Evolutionary conservation across 352 stramenopile species (phyloP).

Genomic region (Paralagenidium karlingii): DNA sequence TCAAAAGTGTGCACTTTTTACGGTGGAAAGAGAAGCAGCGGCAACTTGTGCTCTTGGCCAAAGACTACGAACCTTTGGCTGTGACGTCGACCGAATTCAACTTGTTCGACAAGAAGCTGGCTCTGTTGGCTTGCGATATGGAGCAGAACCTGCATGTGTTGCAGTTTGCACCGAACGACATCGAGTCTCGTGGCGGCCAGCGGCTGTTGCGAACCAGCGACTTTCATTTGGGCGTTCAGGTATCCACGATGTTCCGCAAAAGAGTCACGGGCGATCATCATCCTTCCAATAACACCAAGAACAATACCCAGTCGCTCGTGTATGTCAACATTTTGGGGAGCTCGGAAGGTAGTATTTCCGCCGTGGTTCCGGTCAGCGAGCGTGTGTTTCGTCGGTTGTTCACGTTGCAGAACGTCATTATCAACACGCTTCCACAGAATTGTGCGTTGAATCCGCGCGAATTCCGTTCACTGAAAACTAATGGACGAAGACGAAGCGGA

Average conservation of each 20-base stretch:
- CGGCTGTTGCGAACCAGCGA: constrained; percentile 65
- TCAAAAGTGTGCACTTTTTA: constrained; percentile 83
- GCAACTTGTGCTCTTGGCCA: constrained; percentile 65
- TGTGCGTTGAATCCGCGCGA: constrained; percentile 76
- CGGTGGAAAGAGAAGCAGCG: constrained; percentile 77
- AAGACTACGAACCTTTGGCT: constrained; percentile 75
- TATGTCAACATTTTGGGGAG: constrained; percentile 75
- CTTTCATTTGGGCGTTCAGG: constrained; percentile 70
- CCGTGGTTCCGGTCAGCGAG: constrained; percentile 66
- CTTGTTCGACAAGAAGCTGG: constrained; percentile 58
- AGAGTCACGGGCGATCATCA: constrained; percentile 15
- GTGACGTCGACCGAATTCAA: constrained; percentile 76
- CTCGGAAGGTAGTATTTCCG: constrained; percentile 62
- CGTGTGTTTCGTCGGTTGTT: constrained; percentile 77
- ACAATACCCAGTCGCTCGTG: constrained; percentile 10
- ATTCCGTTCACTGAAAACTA: constrained; percentile 68
- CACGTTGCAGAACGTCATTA: constrained; percentile 84
- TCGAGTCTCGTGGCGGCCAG: constrained; percentile 75
- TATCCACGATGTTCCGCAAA: constrained; percentile 72
- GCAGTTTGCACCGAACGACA: constrained; percentile 76
- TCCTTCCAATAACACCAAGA: not conserved
- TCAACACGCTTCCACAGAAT: constrained; percentile 79
- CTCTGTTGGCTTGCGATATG: constrained; percentile 64
- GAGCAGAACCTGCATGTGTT: constrained; percentile 81
- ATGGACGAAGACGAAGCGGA: constrained; percentile 39